Percentiles rank a stretch among this genome's conserved stretches.
These are phyloP conservation scores for Spiromastix sp. DNA, from an alignment of 2,329 filamentous ascomycete species.

Conservation along the genomic window DNA sequence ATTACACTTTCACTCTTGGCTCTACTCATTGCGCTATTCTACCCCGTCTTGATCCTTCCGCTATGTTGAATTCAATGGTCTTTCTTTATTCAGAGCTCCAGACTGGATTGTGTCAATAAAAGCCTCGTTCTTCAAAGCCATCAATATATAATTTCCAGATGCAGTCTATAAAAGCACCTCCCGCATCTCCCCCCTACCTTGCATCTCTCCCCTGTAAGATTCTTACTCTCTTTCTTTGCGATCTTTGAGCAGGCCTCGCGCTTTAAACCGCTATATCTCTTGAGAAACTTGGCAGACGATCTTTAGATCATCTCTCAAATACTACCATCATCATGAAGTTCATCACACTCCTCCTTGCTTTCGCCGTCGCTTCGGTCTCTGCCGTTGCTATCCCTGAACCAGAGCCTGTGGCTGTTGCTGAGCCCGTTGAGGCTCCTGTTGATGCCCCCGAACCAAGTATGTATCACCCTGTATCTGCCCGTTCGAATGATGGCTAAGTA, in stretches of 20 bases:
- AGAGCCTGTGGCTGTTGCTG: neutral
- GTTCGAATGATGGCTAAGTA: no score
- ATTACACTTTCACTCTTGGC: no score
- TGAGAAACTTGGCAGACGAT: no score
- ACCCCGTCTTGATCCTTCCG: no score
- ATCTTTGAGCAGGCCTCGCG: neutral
- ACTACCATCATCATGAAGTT: conserved; percentile 37
- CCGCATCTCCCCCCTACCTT: neutral
- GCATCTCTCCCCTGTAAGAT: no score
- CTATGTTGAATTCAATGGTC: no score
- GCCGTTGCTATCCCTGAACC: conserved; percentile 18
- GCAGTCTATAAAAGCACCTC: conserved; percentile 3
- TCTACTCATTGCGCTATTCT: no score
- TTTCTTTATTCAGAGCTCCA: conserved; percentile 6
- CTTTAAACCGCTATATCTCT: neutral
- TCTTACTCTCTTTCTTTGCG: neutral
- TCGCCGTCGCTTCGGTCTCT: conserved; percentile 29
- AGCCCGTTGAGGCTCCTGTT: conserved; percentile 1
- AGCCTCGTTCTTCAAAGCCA: neutral
- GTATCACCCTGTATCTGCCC: no score
- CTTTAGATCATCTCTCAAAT: conserved; percentile 1
- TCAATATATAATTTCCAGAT: neutral
- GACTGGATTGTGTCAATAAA: neutral
- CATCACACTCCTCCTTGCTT: conserved; percentile 30
- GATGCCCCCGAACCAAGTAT: conserved; percentile 2